These are phyloP conservation scores for Suillus clintonianus DNA, from an alignment of 768 basidiomycete genomes.

Conservation along the genomic window DNA sequence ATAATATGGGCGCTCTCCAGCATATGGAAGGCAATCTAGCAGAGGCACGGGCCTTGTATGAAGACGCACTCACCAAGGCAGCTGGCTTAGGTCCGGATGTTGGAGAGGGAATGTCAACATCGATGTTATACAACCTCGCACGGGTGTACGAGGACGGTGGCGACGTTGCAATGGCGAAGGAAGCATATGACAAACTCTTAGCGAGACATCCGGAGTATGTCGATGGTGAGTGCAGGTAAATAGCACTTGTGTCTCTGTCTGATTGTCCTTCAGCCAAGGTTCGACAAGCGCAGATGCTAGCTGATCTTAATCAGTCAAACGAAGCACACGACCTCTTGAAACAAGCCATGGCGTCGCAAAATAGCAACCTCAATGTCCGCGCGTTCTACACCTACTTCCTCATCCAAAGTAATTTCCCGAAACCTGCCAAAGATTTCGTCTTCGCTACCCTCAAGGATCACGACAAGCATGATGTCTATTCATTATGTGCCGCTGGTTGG, in stretches of 20 bases:
- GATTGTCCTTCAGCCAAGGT: conserved; percentile 72
- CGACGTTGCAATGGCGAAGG: conserved; percentile 70
- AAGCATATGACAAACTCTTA: conserved; percentile 86
- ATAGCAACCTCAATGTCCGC: conserved; percentile 80
- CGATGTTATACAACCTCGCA: conserved; percentile 89
- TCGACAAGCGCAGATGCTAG: conserved; percentile 81
- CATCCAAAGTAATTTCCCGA: conserved; percentile 69
- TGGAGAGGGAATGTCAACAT: conserved; percentile 74
- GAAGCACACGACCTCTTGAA: conserved; percentile 90
- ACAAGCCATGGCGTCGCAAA: conserved; percentile 80
- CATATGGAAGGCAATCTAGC: conserved; percentile 65
- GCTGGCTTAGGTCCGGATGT: conserved; percentile 44
- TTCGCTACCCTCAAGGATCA: conserved; percentile 83
- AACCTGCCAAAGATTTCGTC: conserved; percentile 87
- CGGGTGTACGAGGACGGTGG: conserved; percentile 88
- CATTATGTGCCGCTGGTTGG: conserved; percentile 87
- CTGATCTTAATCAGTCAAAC: conserved; percentile 66
- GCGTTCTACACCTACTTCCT: conserved; percentile 95
- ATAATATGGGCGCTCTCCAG: conserved; percentile 77
- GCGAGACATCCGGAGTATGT: conserved; percentile 94
- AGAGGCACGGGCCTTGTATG: conserved; percentile 67
- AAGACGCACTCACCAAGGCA: conserved; percentile 68
- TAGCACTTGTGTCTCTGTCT: conserved; percentile 4
- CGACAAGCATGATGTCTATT: conserved; percentile 87
- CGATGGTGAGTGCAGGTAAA: conserved; percentile 65